Evolutionary conservation across 768 basidiomycete species (phyloP).

Genomic region (Boletus insuetus): DNA sequence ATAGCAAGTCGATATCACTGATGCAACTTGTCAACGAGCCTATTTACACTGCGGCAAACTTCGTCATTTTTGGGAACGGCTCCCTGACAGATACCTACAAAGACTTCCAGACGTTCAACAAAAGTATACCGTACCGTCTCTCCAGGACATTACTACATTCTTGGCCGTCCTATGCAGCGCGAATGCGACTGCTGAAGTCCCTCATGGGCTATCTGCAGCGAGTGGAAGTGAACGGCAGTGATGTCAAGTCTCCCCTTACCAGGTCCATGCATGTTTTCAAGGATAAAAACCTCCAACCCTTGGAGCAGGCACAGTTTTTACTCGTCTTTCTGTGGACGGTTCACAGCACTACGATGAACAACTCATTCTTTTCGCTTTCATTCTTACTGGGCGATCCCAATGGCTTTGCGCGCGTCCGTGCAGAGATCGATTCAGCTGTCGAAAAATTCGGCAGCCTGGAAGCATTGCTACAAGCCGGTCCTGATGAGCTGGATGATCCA

Average conservation of each 20-base stretch:
- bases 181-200: conserved; percentile 3
- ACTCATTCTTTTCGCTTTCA: conserved; percentile 16
- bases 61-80: conserved; percentile 15
- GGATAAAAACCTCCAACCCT: conserved; percentile 13
- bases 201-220: conserved; percentile 14
- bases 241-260: conserved; percentile 4
- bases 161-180: conserved; percentile 16
- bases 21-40: conserved; percentile 15
- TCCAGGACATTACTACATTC: conserved; percentile 8
- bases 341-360: conserved; percentile 23
- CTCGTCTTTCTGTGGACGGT: conserved; percentile 21
- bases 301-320: conserved; percentile 17
- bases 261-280: conserved; percentile 18
- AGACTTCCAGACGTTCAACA: conserved; percentile 19
- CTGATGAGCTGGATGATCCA: conserved; percentile 14
- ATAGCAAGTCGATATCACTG: conserved; percentile 9
- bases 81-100: conserved; percentile 20
- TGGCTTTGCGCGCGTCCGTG: conserved; percentile 43
- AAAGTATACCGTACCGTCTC: conserved; percentile 20
- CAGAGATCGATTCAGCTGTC: conserved; percentile 40
- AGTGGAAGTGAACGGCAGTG: conserved; percentile 2
- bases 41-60: conserved; percentile 18
- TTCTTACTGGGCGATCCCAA: conserved; percentile 41
- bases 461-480: conserved; percentile 8
- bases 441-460: conserved; percentile 12